Base-by-base conservation (phyloP, 2,329 filamentous ascomycete genomes). In the Fusarium sp. region DNA sequence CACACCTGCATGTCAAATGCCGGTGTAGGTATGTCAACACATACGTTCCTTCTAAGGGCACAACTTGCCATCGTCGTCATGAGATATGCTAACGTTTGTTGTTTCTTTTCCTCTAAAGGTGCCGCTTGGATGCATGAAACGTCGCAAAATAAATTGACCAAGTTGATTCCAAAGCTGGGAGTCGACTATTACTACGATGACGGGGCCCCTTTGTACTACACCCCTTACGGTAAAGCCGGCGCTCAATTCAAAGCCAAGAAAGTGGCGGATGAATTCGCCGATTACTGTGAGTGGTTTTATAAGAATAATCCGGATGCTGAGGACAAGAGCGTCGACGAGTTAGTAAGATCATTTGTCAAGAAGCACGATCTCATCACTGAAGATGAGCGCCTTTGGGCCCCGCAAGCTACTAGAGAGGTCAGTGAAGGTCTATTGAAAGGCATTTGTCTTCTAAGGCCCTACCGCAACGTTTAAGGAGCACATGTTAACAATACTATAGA, bases 271-370 rank as follows among this genome's bases (percentile, higher is more conserved):
- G 51, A 55, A 18, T 55, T 55, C 26, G 51, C 51, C 18, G 51
- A 55, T 28, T 55, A 55, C 24, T 55, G 51, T 55, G 51, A 55
- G 51, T 55, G 51, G 51, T 55, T 38, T 30, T 55, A 55, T 41
- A 55, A n/a, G 32, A 55, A 55, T 18, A 55, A 55, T 28, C 36
- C 51, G 9, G 34, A 55, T 22, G 36, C 51, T 12, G 11, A 38
- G 18, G 51, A 55, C 26, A 41, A 39, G 2, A 55, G 51, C 36
- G 51, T 55, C 36, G 51, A 55, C 36, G 51, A 55, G 51, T 30
- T 55, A 22, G 51, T 55, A 17, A 38, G 51, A 30, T 38, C 24
- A 28, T 55, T 55, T 41, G 51, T 55, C 3, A 55, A 55, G 20
- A 55, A 55, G 18, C 51, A 55, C 36, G 36, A 55, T 38, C 24